Conservation (phyloP, 768 basidiomycete genomes). For the Termitomyces sp. region DNA sequence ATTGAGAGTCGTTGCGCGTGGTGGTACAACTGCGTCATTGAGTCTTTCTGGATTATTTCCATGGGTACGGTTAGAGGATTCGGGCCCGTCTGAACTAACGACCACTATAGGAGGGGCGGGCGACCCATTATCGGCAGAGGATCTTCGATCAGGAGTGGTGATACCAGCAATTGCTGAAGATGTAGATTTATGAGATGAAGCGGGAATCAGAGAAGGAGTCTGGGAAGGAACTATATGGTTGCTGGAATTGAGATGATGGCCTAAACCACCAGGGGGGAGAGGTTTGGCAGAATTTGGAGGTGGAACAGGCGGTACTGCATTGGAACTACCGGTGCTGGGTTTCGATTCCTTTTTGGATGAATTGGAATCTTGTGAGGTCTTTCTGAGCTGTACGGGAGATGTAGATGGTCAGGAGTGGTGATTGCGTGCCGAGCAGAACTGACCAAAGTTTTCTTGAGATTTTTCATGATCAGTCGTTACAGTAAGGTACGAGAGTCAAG, state of each 20-base stretch:
- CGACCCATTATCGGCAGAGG: constrained; percentile 37
- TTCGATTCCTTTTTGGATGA: constrained; percentile 71
- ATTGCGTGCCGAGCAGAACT: constrained; percentile 21
- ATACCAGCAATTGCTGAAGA: constrained; percentile 33
- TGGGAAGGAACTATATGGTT: constrained; percentile 33
- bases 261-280: constrained; percentile 43
- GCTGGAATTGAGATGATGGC: constrained; percentile 31
- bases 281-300: constrained; percentile 64
- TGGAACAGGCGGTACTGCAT: constrained; percentile 48
- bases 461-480: constrained; percentile 56
- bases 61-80: constrained; percentile 37
- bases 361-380: constrained; percentile 58
- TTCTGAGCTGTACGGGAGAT: constrained; percentile 48
- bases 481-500: constrained; percentile 5
- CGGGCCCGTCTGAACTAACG: constrained; percentile 68
- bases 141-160: constrained; percentile 56
- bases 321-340: constrained; percentile 26
- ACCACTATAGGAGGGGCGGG: constrained; percentile 82
- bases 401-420: constrained; percentile 18
- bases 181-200: constrained; percentile 37
- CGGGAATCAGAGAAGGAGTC: constrained; percentile 33
- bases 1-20: constrained; percentile 62
- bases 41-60: constrained; percentile 42
- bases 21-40: constrained; percentile 50
- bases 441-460: constrained; percentile 79